Base-by-base conservation (phyloP, 2,329 filamentous ascomycete genomes). In the Aschersonia sp. region DNA sequence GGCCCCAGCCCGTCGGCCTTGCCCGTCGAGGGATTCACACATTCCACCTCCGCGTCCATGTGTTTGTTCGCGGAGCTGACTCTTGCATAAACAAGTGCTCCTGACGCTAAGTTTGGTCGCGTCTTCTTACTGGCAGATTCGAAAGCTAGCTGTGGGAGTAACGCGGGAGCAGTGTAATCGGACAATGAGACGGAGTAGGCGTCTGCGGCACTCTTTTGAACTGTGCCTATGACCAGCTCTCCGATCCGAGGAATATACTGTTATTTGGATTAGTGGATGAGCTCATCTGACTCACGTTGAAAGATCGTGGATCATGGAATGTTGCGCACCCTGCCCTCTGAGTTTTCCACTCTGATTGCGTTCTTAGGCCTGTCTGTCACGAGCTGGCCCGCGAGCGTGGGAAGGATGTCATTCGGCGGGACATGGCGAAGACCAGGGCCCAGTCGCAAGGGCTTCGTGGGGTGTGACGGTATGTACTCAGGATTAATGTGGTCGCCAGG, bases 91-190 rank as follows among this genome's bases (percentile, higher is more conserved):
- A 97, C 87, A 31, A 95, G 69, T 46, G 87, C 80, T 39, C 87
- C 87, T 11, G 78, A 59, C 31, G 73, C 70, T 42, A 97, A 76
- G 53, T 86, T 74, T 0, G 92, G 92, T 1, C 89, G 76, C 3
- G 87, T 95, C 68, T 97, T 97, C 65, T 89, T 92, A 43, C 84
- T 87, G 14, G 88, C 92, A 52, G 81, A 81, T 65, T 97, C 90
- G 62, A 98, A 98, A n/a, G 88, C 79, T 22, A 97, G 74, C 54
- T 94, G 85, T 0, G 86, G 87, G 1, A 97, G 79, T 14, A 85
- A 70, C 1, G 85, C 87, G 49, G 76, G 66, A 2, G 72, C 59
- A 4, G 76, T 75, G 59, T 80, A 75, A 47, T 79, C 72, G 31
- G 86, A 83, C 47, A 97, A 73, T 55, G 75, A 73, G 62, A 88